phyloP scores from a whole-genome alignment of 805 yeast genomes.

The Yamadazyma paraphyllophila region DNA sequence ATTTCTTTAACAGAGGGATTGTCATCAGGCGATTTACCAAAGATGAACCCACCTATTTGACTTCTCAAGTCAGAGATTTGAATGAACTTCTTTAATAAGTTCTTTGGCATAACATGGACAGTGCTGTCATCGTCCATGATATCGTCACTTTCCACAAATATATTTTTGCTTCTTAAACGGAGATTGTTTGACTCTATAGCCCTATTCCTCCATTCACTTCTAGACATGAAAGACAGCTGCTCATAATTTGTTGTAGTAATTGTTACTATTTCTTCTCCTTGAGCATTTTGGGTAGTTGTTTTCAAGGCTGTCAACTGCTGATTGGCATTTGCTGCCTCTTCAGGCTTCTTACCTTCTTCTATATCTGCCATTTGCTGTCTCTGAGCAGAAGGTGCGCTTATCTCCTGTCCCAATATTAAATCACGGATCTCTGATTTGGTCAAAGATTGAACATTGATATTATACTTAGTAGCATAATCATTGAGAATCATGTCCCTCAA shows the following conservation, averaged over 20 bases:
- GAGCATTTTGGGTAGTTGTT: constrained; percentile 82
- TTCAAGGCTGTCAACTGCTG: constrained; percentile 70
- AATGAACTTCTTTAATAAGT: constrained; percentile 71
- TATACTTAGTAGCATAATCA: constrained; percentile 83
- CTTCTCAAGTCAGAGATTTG: constrained; percentile 77
- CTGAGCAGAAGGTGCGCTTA: constrained; percentile 82
- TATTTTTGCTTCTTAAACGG: constrained; percentile 66
- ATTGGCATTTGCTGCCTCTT: constrained; percentile 32
- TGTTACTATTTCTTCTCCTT: constrained; percentile 93
- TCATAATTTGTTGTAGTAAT: constrained; percentile 90
- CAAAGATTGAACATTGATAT: constrained; percentile 79
- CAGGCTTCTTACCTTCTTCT: constrained; percentile 49
- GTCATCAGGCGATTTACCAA: constrained; percentile 76
- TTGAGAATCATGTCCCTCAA: constrained; percentile 81
- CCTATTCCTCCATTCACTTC: constrained; percentile 85
- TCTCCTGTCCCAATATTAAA: constrained; percentile 89
- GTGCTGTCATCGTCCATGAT: constrained; percentile 49
- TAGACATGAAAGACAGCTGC: constrained; percentile 76
- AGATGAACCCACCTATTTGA: constrained; percentile 79
- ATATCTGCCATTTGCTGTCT: constrained; percentile 82
- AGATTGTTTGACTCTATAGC: constrained; percentile 78
- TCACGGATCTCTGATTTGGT: constrained; percentile 95
- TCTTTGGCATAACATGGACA: constrained; percentile 82
- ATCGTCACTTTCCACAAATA: constrained; percentile 69
- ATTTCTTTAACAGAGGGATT: constrained; percentile 76